Base-by-base conservation (phyloP, 169 alveolate genomes). In the Cryptosporidium baileyi region DNA sequence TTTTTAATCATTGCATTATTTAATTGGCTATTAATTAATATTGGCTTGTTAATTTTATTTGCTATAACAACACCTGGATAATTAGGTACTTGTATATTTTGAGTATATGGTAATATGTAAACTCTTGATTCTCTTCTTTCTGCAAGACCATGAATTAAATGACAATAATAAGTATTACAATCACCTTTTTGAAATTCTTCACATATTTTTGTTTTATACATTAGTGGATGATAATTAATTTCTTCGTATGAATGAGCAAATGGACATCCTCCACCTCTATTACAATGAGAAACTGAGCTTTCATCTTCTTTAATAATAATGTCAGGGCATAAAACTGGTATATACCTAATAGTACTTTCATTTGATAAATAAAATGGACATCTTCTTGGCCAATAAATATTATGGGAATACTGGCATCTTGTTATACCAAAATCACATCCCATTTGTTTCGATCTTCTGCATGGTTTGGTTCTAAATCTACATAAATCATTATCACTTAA, bases 161-260 rank as follows among this genome's bases (percentile, higher is more conserved):
- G 97, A 80, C 97, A 94, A 61, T 93, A 94, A 74, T 93, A 94
- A 5, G 94, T 91, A 24, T 91, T 80, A 47, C 97, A 94, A 17
- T 80, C 82, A 41, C 96, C 96, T 40, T 89, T 40, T 90, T 60
- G 95, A 93, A 89, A 88, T 74, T 49, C 92, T 92, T 43, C 93
- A 90, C 96, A 94, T 38, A 91, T 90, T 61, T 93, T 91, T 17
- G 97, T 95, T 91, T 95, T 95, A 82, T 93, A 95, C 49, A 92
- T 91, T 60, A 95, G 90, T 0, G 98, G 98, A 63, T 95, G 98
- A 67, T 95, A 95, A 44, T 91, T 82, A 24, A 94, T 94, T 91
- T 95, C 98, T 49, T 95, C 98, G 54, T 91, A 80, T 36, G 96
- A 92, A 80, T 95, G 98, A 0, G 98, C 96, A 67, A 95, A 95